phyloP scores from a whole-genome alignment of 2,329 filamentous ascomycete genomes.

The Claviceps fusiformis region DNA sequence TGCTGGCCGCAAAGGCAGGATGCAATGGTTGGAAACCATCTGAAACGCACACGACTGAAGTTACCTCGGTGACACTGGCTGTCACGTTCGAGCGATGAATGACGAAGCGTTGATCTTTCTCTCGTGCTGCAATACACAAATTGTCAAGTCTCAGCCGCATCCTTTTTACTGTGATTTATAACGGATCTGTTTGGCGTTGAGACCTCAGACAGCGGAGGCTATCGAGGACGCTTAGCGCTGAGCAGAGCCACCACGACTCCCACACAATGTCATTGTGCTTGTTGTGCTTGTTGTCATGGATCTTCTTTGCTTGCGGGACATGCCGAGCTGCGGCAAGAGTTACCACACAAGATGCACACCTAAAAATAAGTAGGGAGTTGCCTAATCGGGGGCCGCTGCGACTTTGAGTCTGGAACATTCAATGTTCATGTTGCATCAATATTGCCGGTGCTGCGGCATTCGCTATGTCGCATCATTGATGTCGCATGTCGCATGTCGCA shows the following conservation, averaged over 20 bases:
- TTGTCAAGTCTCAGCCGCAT: neutral
- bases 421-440: no score
- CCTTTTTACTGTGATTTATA: neutral
- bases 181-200: neutral
- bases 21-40: constrained; percentile 4
- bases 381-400: neutral
- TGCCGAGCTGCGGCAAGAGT: neutral
- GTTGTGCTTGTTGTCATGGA: neutral
- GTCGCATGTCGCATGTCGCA: neutral
- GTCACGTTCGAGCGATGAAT: neutral
- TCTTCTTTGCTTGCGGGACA: neutral
- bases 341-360: neutral
- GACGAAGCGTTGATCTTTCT: neutral
- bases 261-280: neutral
- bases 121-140: neutral
- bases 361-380: neutral
- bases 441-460: no score
- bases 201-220: neutral
- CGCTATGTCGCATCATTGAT: no score
- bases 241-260: neutral
- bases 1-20: neutral
- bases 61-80: constrained; percentile 1
- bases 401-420: no score
- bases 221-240: neutral
- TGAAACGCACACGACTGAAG: neutral